Conservation (phyloP, 1,139 yeast species). For the Magnusiomyces clavatus region DNA sequence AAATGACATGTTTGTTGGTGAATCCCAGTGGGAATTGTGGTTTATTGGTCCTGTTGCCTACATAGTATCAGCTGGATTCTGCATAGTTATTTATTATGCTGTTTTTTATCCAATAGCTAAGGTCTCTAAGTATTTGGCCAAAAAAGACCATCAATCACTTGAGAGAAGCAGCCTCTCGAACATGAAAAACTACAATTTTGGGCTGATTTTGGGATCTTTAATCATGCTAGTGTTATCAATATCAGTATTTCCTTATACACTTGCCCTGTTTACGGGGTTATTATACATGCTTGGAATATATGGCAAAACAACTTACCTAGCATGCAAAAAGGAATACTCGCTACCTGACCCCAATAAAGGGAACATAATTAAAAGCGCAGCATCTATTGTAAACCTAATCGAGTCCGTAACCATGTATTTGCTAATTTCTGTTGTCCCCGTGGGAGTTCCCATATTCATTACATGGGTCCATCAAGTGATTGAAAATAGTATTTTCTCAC, state of each 20-base stretch:
- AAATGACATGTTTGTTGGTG: slow-evolving; percentile 4
- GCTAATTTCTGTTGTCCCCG: slow-evolving; percentile 28
- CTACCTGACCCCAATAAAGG: too few relatives aligned
- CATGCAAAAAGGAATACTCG: slow-evolving; percentile 7
- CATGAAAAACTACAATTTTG: background rate
- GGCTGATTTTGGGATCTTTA: background rate
- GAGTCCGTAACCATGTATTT: slow-evolving; percentile 21
- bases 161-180: background rate
- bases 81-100: background rate
- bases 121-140: background rate
- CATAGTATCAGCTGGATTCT: slow-evolving; percentile 2
- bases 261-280: slow-evolving; percentile 7
- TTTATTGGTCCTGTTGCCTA: slow-evolving; percentile 1
- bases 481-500: slow-evolving; percentile 24
- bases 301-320: slow-evolving; percentile 4
- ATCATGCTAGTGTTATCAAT: slow-evolving; percentile 36
- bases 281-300: slow-evolving; percentile 10
- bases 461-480: slow-evolving; percentile 33
- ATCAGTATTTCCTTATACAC: slow-evolving; percentile 12
- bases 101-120: slow-evolving; percentile 1
- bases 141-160: background rate
- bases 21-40: background rate
- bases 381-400: slow-evolving; percentile 13
- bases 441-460: slow-evolving; percentile 30
- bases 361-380: too few relatives aligned